phyloP scores from a whole-genome alignment of 2,329 filamentous ascomycete genomes.

The Mollisia scopiformis region DNA sequence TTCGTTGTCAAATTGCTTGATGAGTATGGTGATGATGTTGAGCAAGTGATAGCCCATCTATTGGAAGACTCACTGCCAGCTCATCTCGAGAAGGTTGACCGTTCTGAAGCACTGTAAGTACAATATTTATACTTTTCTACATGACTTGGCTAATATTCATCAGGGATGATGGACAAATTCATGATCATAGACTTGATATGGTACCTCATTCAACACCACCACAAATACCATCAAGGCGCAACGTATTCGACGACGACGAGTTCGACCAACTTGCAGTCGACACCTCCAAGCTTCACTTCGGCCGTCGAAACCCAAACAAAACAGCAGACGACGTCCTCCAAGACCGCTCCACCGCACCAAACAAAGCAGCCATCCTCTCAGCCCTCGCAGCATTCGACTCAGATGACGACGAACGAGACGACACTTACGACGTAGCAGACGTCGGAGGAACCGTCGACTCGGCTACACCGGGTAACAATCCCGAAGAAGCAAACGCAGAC shows the following conservation, averaged over 20 bases:
- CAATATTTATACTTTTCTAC: background rate
- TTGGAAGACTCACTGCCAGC: slow-evolving; percentile 76
- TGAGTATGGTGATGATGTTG: slow-evolving; percentile 75
- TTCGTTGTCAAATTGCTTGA: slow-evolving; percentile 82
- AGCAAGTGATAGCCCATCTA: slow-evolving; percentile 79
- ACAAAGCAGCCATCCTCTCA: slow-evolving; percentile 85
- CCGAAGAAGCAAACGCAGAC: slow-evolving; percentile 48
- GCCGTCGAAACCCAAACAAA: slow-evolving; percentile 64
- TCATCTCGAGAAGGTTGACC: slow-evolving; percentile 66
- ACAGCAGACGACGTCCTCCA: slow-evolving; percentile 75
- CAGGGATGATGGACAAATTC: slow-evolving; percentile 25
- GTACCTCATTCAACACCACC: slow-evolving; percentile 63
- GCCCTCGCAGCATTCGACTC: slow-evolving; percentile 88
- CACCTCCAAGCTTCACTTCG: slow-evolving; percentile 73
- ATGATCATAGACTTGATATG: slow-evolving; percentile 45
- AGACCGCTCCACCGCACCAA: slow-evolving; percentile 65
- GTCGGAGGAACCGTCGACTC: slow-evolving; percentile 87
- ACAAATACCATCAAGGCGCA: slow-evolving; percentile 62
- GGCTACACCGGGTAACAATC: slow-evolving; percentile 50
- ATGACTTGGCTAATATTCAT: background rate
- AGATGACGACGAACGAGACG: slow-evolving; percentile 95
- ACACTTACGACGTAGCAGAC: slow-evolving; percentile 92
- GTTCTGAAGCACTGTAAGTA: slow-evolving; percentile 54
- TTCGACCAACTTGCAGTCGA: slow-evolving; percentile 72
- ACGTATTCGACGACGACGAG: slow-evolving; percentile 80